phyloP scores from a whole-genome alignment of 2,329 filamentous ascomycete species.

The Trichoderma endophyticum region DNA sequence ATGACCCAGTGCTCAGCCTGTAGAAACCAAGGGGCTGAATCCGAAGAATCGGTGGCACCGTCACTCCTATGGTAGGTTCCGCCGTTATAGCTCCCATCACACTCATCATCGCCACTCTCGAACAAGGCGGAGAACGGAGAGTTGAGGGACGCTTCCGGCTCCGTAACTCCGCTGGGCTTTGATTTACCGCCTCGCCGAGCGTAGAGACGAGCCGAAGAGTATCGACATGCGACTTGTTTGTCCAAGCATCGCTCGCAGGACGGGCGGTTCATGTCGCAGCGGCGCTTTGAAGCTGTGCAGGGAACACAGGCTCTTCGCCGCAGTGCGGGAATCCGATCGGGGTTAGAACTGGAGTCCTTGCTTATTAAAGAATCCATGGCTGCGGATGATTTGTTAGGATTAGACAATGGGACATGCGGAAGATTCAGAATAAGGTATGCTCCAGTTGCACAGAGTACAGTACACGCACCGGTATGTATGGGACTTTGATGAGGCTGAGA shows the following conservation, averaged over 20 bases:
- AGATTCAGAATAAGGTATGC: not conserved
- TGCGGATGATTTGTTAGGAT: not conserved
- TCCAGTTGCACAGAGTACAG: not conserved
- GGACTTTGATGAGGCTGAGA: not conserved
- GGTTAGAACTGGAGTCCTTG: not conserved
- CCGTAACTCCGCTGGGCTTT: not conserved
- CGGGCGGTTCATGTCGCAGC: constrained; percentile 36
- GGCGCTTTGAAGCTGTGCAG: constrained; percentile 37
- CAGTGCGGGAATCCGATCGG: not conserved
- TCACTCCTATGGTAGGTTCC: too few relatives aligned
- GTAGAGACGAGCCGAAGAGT: constrained; percentile 21
- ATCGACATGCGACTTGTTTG: constrained; percentile 27
- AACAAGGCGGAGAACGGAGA: not conserved
- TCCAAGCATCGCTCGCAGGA: constrained; percentile 33
- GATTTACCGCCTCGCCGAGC: not conserved
- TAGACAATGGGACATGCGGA: not conserved
- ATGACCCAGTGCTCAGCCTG: constrained; percentile 23
- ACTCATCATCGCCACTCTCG: not conserved
- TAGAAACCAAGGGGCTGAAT: constrained; percentile 21
- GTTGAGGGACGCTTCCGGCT: not conserved
- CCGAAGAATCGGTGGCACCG: not conserved
- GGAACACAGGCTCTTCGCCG: constrained; percentile 32
- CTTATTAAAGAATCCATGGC: not conserved
- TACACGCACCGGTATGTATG: not conserved
- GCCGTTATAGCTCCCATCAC: not conserved